A percentile compares a stretch with the other conserved stretches of the same genome.
These are phyloP conservation scores for Neoboletus brunneissimus DNA, from an alignment of 768 basidiomycete genomes.

Conservation along the genomic window DNA sequence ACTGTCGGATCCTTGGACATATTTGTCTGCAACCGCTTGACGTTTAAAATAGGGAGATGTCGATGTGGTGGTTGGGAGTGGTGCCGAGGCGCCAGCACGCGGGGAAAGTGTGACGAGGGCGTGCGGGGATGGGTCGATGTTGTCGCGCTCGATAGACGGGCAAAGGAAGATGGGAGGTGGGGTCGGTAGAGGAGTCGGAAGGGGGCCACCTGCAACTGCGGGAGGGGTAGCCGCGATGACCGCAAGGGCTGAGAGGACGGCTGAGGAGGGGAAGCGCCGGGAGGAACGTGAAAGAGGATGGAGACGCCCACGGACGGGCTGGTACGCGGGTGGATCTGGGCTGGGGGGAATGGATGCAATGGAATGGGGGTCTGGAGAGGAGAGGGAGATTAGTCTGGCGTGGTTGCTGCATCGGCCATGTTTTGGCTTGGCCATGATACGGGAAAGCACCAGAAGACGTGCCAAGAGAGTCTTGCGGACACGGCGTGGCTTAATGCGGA, in stretches of 20 bases:
- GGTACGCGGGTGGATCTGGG: constrained; percentile 6
- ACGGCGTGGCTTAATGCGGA: constrained; percentile 32
- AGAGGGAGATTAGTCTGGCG: constrained; percentile 10
- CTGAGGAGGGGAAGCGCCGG: constrained; percentile 43
- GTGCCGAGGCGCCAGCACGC: background rate
- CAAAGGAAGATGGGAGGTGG: constrained; percentile 61
- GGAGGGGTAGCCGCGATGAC: constrained; percentile 50
- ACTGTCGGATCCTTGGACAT: constrained; percentile 49
- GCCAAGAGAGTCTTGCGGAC: constrained; percentile 36
- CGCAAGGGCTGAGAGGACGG: constrained; percentile 55
- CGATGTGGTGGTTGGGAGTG: constrained; percentile 8
- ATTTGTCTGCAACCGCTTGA: constrained; percentile 51
- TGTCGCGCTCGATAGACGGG: constrained; percentile 40
- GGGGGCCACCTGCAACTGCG: constrained; percentile 46
- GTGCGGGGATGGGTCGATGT: background rate
- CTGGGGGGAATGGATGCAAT: constrained; percentile 5
- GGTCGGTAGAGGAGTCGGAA: constrained; percentile 20
- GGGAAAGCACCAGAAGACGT: constrained; percentile 35
- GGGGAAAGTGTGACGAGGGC: background rate
- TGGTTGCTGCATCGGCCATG: constrained; percentile 32
- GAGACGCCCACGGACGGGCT: background rate
- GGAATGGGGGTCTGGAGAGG: constrained; percentile 1
- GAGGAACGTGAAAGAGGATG: background rate
- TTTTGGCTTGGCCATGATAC: constrained; percentile 55
- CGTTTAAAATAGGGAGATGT: background rate